Conservation (phyloP, 2,329 filamentous ascomycete genomes). For the Fusarium camptoceras region DNA sequence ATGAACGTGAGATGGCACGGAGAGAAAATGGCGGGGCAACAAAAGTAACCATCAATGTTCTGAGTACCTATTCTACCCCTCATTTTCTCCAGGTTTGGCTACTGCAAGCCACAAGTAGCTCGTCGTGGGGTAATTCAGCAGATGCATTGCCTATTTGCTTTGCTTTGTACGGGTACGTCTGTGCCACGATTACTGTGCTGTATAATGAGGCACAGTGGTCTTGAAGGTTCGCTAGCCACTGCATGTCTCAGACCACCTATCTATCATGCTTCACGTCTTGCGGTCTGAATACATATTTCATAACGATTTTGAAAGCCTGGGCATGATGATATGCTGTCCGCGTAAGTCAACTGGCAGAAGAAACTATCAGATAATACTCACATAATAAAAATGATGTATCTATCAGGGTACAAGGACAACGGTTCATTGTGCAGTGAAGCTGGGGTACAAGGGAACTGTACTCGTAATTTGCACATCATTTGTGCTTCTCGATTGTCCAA, state of each 20-base stretch:
- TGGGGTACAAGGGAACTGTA: background rate
- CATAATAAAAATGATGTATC: background rate
- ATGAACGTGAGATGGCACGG: conserved; percentile 1
- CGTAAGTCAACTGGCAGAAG: background rate
- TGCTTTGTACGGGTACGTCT: background rate
- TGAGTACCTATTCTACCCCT: conserved; percentile 36
- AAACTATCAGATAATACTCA: background rate
- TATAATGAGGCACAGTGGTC: background rate
- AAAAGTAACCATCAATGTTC: conserved; percentile 23
- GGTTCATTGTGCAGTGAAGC: background rate
- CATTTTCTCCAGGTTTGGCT: conserved; percentile 45
- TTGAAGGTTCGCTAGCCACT: conserved; percentile 1
- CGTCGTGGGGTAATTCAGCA: conserved; percentile 29
- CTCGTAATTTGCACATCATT: background rate
- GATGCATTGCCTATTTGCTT: background rate
- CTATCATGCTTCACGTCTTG: background rate
- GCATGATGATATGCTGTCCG: too few species aligned
- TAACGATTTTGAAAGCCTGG: background rate
- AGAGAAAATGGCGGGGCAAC: conserved; percentile 17
- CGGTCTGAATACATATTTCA: background rate
- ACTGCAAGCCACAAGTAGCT: conserved; percentile 44
- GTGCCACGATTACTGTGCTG: conserved; percentile 11
- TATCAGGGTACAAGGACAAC: conserved; percentile 10
- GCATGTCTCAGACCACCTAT: background rate
- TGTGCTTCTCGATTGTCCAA: background rate